Evolutionary conservation across 2,329 filamentous ascomycete genomes (phyloP).

Genomic region (Juglanconis oblonga): DNA sequence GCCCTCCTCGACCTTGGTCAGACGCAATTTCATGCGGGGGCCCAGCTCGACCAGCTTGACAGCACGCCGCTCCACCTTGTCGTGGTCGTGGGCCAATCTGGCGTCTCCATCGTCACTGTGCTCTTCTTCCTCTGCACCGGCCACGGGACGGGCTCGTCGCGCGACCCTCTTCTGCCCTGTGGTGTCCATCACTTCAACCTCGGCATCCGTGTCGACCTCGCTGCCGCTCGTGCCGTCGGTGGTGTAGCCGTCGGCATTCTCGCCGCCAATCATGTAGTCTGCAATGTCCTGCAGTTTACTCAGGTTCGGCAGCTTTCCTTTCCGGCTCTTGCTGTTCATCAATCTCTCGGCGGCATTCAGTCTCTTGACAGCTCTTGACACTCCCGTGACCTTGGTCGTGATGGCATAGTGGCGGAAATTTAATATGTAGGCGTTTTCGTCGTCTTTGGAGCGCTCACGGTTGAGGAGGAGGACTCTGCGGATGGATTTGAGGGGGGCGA

Average conservation of each 20-base stretch:
- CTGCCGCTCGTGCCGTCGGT: constrained; percentile 83
- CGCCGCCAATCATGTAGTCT: constrained; percentile 87
- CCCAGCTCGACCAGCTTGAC: constrained; percentile 92
- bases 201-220: constrained; percentile 89
- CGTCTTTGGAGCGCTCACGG: constrained; percentile 58
- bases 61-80: constrained; percentile 74
- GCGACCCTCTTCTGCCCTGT: constrained; percentile 58
- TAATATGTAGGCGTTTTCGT: constrained; percentile 71
- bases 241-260: constrained; percentile 76
- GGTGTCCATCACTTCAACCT: constrained; percentile 79
- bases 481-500: constrained; percentile 87
- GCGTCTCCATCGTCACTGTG: constrained; percentile 41
- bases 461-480: constrained; percentile 87
- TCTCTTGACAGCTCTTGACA: constrained; percentile 79
- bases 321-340: constrained; percentile 58
- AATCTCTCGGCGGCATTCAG: constrained; percentile 84
- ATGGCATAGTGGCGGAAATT: constrained; percentile 95
- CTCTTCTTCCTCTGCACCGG: constrained; percentile 40
- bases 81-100: constrained; percentile 33
- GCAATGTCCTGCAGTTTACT: constrained; percentile 89
- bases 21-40: constrained; percentile 79
- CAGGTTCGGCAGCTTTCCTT: constrained; percentile 79
- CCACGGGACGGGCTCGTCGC: constrained; percentile 48
- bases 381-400: constrained; percentile 78
- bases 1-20: constrained; percentile 96